Evolutionary conservation across 1,284 basidiomycete species (phyloP).

Genomic region (Somion occarium): DNA sequence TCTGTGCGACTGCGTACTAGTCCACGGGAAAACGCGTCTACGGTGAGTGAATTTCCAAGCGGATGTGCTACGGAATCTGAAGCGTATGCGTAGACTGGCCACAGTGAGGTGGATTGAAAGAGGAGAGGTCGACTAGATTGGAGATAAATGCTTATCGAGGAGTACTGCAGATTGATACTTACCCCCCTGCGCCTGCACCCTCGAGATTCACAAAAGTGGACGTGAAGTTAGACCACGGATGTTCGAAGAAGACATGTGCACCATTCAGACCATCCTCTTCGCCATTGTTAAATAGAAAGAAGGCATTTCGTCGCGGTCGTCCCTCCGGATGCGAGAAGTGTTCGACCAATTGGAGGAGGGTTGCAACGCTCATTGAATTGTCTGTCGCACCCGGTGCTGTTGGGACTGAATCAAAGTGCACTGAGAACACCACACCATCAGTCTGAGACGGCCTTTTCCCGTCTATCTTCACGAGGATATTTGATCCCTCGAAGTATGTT

Average conservation of each 20-base stretch:
- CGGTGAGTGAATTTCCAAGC: slow-evolving; percentile 60
- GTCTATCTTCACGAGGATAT: slow-evolving; percentile 66
- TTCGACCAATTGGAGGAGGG: slow-evolving; percentile 60
- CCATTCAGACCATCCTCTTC: slow-evolving; percentile 76
- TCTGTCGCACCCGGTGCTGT: slow-evolving; percentile 73
- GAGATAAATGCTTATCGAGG: not conserved
- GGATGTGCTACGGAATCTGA: slow-evolving; percentile 44
- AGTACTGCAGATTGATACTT: slow-evolving; percentile 17
- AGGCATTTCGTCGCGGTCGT: slow-evolving; percentile 51
- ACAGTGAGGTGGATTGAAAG: slow-evolving; percentile 56
- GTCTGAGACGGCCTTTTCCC: slow-evolving; percentile 38
- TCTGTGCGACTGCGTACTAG: slow-evolving; percentile 63
- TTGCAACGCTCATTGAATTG: slow-evolving; percentile 69
- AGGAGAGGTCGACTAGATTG: slow-evolving; percentile 53
- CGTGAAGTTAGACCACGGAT: slow-evolving; percentile 66
- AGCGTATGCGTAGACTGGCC: slow-evolving; percentile 46
- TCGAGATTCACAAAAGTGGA: slow-evolving; percentile 74
- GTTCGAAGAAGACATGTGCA: slow-evolving; percentile 58
- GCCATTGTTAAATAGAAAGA: slow-evolving; percentile 81
- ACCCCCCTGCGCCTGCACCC: slow-evolving; percentile 78
- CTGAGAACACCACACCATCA: slow-evolving; percentile 67
- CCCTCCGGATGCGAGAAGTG: slow-evolving; percentile 41
- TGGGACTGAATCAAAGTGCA: slow-evolving; percentile 77
- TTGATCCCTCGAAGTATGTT: slow-evolving; percentile 69
- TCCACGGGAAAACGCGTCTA: slow-evolving; percentile 59